These are phyloP conservation scores for Passiflora organensis DNA, from an alignment of 345 rosid genomes.

Conservation along the genomic window DNA sequence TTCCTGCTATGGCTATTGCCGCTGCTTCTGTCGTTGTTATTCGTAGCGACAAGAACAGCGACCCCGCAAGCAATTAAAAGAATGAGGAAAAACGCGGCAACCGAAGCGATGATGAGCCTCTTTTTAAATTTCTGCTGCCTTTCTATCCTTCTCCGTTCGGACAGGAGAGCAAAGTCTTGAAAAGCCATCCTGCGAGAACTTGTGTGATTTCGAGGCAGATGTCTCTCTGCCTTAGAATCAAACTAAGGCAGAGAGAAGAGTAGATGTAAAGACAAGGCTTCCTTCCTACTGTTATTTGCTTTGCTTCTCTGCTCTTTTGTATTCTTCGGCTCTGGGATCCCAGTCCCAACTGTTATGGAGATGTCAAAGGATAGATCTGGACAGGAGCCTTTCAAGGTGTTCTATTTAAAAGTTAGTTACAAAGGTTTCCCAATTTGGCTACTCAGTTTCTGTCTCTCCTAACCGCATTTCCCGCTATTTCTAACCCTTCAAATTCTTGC, in stretches of 20 bases:
- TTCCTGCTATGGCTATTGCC: background rate
- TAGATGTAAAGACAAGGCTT: background rate
- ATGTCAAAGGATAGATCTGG: conserved; percentile 35
- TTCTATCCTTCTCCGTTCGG: conserved; percentile 57
- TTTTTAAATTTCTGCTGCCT: conserved; percentile 47
- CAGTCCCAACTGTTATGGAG: conserved; percentile 6
- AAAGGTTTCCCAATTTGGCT: conserved; percentile 12
- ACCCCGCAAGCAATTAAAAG: conserved; percentile 36
- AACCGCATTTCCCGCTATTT: conserved; percentile 35
- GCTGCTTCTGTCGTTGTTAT: conserved; percentile 10
- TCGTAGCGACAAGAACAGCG: conserved; percentile 29
- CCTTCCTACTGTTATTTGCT: background rate
- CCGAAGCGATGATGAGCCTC: conserved; percentile 34
- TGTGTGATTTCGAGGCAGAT: conserved; percentile 26
- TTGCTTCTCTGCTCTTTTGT: too few relatives aligned
- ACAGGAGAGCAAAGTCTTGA: conserved; percentile 73
- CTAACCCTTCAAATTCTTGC: background rate
- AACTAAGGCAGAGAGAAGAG: conserved; percentile 52
- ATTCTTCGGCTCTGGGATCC: conserved; percentile 6
- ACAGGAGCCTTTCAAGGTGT: conserved; percentile 55
- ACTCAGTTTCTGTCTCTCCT: conserved; percentile 3
- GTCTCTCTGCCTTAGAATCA: conserved; percentile 52
- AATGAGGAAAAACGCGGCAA: conserved; percentile 33
- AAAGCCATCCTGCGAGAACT: conserved; percentile 51
- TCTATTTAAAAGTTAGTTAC: conserved; percentile 34